Base-by-base conservation (phyloP, 176 grass and related monocot species). In the Carex cristatella region DNA sequence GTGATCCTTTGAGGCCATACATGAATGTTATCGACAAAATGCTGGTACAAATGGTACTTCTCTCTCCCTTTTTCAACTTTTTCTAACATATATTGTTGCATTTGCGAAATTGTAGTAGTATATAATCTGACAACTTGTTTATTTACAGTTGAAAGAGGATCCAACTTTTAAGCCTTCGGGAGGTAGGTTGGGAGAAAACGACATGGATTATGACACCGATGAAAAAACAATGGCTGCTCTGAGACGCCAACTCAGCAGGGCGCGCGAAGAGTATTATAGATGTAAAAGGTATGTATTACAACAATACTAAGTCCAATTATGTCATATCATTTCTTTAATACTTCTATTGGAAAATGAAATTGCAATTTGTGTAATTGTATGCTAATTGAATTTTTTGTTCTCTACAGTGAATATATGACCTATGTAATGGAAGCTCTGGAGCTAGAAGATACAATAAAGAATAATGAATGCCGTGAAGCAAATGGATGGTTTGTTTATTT, bases 141-240 rank as follows among this genome's bases (percentile, higher is more conserved):
- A 79, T 78, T 61, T 40, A 67, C 88, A 99, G 96, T 74, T 99
- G 31, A 82, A 57, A 61, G 96, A 95, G 65, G 96, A 99, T 92
- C 91, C 93, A 55, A 88, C 89, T 86, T 95, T 99, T 84, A 99
- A 99, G 69, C 93, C 96, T 70, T 99, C 96, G 55, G 96, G 96
- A 83, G 96, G 96, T 75, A 91, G 96, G 91, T 81, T 99, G 85
- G 91, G 96, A 23, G 93, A 99, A 89, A 92, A 99, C 80, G 96
- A 99, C 86, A 99, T 99, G 96, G 96, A 99, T 88, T 99, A 99
- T 87, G 96, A 99, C 72, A 99, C 96, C 9, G 96, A 99, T 92
- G 96, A 99, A 85, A 99, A 99, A 86, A 88, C 96, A 67, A 99
- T 99, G 96, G 96, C 96, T 78, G 85, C 90, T 89, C 88, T 99